Evolutionary conservation across 2,329 filamentous ascomycete genomes (phyloP), one percentile per base, ranked within the genome.

Genomic region (Epichloe glyceriae): DNA sequence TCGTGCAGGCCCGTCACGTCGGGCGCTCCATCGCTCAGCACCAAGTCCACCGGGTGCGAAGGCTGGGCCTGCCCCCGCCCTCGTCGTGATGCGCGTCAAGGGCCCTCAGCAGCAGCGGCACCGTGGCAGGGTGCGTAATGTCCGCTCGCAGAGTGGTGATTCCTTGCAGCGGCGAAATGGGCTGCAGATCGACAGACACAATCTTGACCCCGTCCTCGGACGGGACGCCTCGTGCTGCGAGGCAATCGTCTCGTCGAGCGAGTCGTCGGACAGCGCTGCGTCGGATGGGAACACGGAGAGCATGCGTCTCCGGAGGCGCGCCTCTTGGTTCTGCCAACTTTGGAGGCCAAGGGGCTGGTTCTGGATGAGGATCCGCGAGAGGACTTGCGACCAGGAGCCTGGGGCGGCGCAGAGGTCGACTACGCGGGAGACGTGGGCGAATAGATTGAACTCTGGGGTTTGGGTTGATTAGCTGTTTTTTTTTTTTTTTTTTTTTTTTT

Each of bases 1-100:
- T 98, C 93, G 66, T 98, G 93, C 1, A 98, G 76, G 19, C 93
- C 93, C 0, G 93, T 98, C 12, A 98, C 93, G 61, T 98, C 93
- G 0, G 93, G 93, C 0, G 93, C 93, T 49, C 93, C 93, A 61
- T 98, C 93, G 52, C 88, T 95, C 55, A 98, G 80, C 22, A 98
- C 91, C 1, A 98, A 78, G 63, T 98, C 93, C 14, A 97, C 91
- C 0, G 85, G 87, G 46, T 88, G 81, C 1, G 83, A 79, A 2
- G 85, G 78, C 57, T 42, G 26, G 8, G 26, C 30, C 12, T 33
- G 75, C 58, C 48, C 43, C 52, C 55, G 2, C 73, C 6, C 33
- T 22, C n/a, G n/a, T 5, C 46, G 5, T 26, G 22, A 41, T 82
- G 79, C 2, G 87, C 80, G 59, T 96, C 89, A 20, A 98, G 75